Conservation (phyloP, 2,329 filamentous ascomycete genomes). For the Aspergillus japonicus region DNA sequence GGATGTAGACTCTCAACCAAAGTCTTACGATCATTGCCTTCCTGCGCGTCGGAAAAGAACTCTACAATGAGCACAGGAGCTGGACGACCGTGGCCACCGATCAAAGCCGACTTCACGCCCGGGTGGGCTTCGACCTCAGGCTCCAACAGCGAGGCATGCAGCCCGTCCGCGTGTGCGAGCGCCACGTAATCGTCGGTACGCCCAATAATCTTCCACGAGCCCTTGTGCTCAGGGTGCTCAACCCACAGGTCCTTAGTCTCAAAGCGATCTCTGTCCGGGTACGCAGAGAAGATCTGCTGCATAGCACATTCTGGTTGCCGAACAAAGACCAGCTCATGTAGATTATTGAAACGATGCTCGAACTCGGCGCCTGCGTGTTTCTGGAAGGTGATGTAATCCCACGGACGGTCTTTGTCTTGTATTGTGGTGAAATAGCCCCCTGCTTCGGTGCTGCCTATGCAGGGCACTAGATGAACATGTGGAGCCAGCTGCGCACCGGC, state of each 20-base stretch:
- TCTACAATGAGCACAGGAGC: slow-evolving; percentile 26
- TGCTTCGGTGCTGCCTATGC: slow-evolving; percentile 26
- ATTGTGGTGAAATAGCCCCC: slow-evolving; percentile 17
- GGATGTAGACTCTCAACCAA: slow-evolving; percentile 13
- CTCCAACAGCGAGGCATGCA: slow-evolving; percentile 25
- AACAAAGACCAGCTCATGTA: slow-evolving; percentile 25
- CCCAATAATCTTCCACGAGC: slow-evolving; percentile 28
- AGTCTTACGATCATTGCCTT: background rate
- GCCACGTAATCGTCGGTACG: slow-evolving; percentile 21
- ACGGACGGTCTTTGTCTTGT: slow-evolving; percentile 13
- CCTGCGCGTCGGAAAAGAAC: background rate
- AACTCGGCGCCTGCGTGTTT: slow-evolving; percentile 17
- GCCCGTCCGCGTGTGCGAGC: slow-evolving; percentile 20
- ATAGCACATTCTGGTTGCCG: slow-evolving; percentile 13
- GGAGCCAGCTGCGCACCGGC: slow-evolving; percentile 23
- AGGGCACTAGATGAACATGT: slow-evolving; percentile 18
- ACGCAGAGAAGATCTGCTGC: slow-evolving; percentile 23
- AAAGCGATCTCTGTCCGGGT: slow-evolving; percentile 20
- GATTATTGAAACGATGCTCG: slow-evolving; percentile 12
- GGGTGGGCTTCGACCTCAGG: slow-evolving; percentile 24
- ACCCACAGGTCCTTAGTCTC: slow-evolving; percentile 26
- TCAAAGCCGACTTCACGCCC: slow-evolving; percentile 19
- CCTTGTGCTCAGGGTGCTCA: slow-evolving; percentile 23
- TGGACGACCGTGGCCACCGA: slow-evolving; percentile 22
- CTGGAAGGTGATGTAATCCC: slow-evolving; percentile 23